These are phyloP conservation scores for Rosa rugosa DNA, from an alignment of 306 rosid species.

Conservation along the genomic window DNA sequence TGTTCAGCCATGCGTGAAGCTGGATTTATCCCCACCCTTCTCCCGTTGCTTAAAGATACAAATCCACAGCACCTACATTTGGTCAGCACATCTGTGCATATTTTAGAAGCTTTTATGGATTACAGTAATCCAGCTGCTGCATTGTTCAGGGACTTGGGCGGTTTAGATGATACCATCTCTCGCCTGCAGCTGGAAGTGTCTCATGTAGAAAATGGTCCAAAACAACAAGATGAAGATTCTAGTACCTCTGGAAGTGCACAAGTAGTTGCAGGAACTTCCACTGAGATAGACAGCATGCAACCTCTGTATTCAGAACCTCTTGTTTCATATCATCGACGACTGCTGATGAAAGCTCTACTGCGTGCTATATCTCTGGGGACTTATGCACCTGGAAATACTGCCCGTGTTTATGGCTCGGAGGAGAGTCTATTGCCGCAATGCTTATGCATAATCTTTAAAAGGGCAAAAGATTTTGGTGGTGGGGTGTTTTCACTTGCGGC, in stretches of 20 bases:
- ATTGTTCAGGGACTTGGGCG: slow-evolving; percentile 96
- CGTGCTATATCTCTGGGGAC: slow-evolving; percentile 95
- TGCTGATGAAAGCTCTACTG: slow-evolving; percentile 85
- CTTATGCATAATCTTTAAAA: slow-evolving; percentile 75
- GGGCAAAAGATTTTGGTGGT: slow-evolving; percentile 95
- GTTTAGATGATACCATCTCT: slow-evolving; percentile 88
- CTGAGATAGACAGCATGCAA: slow-evolving; percentile 64
- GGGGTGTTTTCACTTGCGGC: slow-evolving; percentile 97
- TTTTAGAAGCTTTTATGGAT: slow-evolving; percentile 97
- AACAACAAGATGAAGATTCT: slow-evolving; percentile 58
- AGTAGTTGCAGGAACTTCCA: slow-evolving; percentile 48
- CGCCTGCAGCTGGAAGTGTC: slow-evolving; percentile 88
- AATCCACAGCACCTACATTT: slow-evolving; percentile 92
- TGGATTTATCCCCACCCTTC: slow-evolving; percentile 91
- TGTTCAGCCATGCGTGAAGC: slow-evolving; percentile 97
- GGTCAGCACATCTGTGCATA: slow-evolving; percentile 90
- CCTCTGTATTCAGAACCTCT: slow-evolving; percentile 79
- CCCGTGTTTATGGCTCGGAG: slow-evolving; percentile 80
- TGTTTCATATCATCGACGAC: slow-evolving; percentile 73
- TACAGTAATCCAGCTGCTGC: slow-evolving; percentile 97
- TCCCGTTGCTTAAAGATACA: slow-evolving; percentile 89
- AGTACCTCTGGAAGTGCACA: slow-evolving; percentile 50
- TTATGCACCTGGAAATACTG: slow-evolving; percentile 90
- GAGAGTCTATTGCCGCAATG: slow-evolving; percentile 85
- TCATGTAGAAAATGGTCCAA: slow-evolving; percentile 69